Base-by-base conservation (phyloP, 768 basidiomycete species). In the Boletus vermiculosoides region DNA sequence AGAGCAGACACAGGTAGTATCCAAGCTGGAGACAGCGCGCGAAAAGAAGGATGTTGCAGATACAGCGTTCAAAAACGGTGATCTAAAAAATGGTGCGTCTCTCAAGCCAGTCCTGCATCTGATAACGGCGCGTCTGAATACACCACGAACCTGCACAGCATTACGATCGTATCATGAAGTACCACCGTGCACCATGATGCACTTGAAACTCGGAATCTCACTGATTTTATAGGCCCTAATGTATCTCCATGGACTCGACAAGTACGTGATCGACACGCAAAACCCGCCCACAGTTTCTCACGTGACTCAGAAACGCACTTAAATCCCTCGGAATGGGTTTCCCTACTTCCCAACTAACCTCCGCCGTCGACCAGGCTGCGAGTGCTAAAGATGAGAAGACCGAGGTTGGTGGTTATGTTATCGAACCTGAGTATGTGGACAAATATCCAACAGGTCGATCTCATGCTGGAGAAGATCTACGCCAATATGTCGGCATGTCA, bases 401-500 rank as follows among this genome's bases (percentile, higher is more conserved):
- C 0, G 89, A 90, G 78, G 90, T 87, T 50, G 44, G 74, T 57
- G 10, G 20, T 22, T 23, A 20, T 40, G 6, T 11, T 34, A 22
- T 51, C 36, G 11, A 39, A 13, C n/a, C 23, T 55, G 49, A 39
- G 41, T n/a, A 5, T 25, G 7, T 47, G 12, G 18, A 45, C 51
- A 16, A 41, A 33, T 18, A n/a, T 36, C 30, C 25, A 28, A 47
- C 36, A 93, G 91, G 79, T 84, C 20, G 92, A 93, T 68, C 76
- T 84, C 11, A 78, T 92, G 39, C 70, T 90, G 20, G 90, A 90
- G 72, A 93, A 88, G 75, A 83, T 92, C 45, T 90, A 93, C 60
- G 83, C 88, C 4, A 94, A 94, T 55, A 88, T 90, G 87, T 83
- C 86, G 3, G 90, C 89, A 6, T 91, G 90, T 62, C 89, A 93